Base-by-base conservation (phyloP, 2,329 filamentous ascomycete species). In the Clathrospora elynae region DNA sequence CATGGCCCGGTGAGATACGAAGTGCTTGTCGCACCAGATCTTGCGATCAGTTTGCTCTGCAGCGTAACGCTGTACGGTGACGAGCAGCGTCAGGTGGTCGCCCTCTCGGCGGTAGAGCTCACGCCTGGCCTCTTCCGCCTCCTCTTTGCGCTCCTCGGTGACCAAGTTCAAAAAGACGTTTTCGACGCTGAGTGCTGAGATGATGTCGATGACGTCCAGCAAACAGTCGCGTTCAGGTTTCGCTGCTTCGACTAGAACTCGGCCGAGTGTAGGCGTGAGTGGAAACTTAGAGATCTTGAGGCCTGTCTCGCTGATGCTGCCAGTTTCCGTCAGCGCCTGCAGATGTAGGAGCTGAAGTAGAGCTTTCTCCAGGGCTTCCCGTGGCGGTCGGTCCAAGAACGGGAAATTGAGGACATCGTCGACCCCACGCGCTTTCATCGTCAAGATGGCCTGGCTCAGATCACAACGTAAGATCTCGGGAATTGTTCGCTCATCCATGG, bases 391-490 rank as follows among this genome's bases (percentile, higher is more conserved):
- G 41, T 95, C 90, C 66, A 97, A 84, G 33, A 96, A 82, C 0
- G 92, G 90, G 50, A 99, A 99, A 0, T 78, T 75, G 13, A 90
- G 75, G 2, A 96, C 81, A 62, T 97, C 86, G 17, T 88, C 79
- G 9, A 97, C 85, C 0, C 91, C 90, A 39, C 90, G 82, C 0
- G 92, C 90, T 68, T 96, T 96, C 87, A 99, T 95, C 0, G 88
- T 95, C 7, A 99, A 75, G 1, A 96, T 78, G 0, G 92, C 88
- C 22, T 90, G 86, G 13, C 90, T 82, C 5, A 97, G 80, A 67
- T 99, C 92, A 61, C 89, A 95, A 13, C 93, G 83, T 8, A 96
- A 73, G 8, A 99, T 96, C 66, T 99, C 93, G 0, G 93, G 92
- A 0, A 85, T 80, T 33, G 91, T 91, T 0, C 86, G 80, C 43